phyloP scores from a whole-genome alignment of 805 yeast species.

The Metschnikowia cerradonensis region DNA sequence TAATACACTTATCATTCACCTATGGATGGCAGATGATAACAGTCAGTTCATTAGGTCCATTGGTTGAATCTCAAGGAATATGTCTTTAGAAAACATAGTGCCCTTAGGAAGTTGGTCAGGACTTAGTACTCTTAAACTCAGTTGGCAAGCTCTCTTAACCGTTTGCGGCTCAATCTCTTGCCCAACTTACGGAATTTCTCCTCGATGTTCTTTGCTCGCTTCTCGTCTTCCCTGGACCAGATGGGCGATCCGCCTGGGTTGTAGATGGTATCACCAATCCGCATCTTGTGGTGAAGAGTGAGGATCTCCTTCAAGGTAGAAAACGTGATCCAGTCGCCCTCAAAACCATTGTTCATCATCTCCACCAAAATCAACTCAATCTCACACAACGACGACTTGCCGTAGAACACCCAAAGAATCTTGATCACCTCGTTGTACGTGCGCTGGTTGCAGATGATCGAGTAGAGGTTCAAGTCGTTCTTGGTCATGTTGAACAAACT shows the following conservation, averaged over 20 bases:
- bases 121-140: too few species aligned
- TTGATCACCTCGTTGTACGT: constrained; percentile 39
- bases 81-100: too few species aligned
- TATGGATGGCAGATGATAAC: too few species aligned
- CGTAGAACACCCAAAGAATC: constrained; percentile 35
- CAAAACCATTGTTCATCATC: constrained; percentile 40
- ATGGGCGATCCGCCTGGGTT: constrained; percentile 26
- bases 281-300: constrained; percentile 31
- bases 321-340: constrained; percentile 35
- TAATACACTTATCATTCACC: too few species aligned
- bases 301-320: constrained; percentile 33
- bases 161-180: constrained; percentile 3
- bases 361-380: constrained; percentile 34
- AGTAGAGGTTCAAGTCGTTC: constrained; percentile 29
- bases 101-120: too few species aligned
- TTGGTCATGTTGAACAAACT: constrained; percentile 34
- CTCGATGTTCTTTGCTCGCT: constrained; percentile 24
- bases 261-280: constrained; percentile 26
- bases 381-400: constrained; percentile 32
- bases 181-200: constrained; percentile 14
- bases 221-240: constrained; percentile 38
- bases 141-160: neutral
- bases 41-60: too few species aligned
- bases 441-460: constrained; percentile 36
- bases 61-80: too few species aligned